Evolutionary conservation across 768 basidiomycete genomes (phyloP).

Genomic region (Leccinum subtestaceum): DNA sequence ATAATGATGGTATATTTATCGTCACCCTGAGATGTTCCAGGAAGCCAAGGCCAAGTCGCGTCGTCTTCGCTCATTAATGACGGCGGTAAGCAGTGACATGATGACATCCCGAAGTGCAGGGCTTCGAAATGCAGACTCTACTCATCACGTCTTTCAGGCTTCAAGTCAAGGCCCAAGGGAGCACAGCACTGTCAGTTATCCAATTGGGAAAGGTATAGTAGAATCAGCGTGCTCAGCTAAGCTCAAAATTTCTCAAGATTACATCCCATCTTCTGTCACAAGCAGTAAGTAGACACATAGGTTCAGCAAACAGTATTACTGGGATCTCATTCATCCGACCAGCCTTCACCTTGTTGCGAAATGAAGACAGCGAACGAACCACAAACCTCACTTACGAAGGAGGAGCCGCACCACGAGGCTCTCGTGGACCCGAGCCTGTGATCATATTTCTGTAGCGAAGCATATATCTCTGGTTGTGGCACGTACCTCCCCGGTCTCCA

Average conservation of each 20-base stretch:
- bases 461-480: neutral
- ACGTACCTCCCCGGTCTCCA: conserved; percentile 41
- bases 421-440: conserved; percentile 23
- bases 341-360: neutral
- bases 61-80: conserved; percentile 24
- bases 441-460: neutral
- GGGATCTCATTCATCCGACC: neutral
- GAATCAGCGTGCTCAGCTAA: neutral
- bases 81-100: conserved; percentile 12
- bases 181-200: neutral
- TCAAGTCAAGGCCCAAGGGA: neutral
- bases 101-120: no score
- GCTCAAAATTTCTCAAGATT: neutral
- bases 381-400: conserved; percentile 14
- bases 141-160: neutral
- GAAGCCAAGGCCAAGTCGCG: conserved; percentile 20
- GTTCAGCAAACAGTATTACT: conserved; percentile 2
- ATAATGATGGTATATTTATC: conserved; percentile 6
- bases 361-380: neutral
- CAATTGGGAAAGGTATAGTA: neutral
- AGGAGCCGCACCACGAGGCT: conserved; percentile 19
- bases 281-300: conserved; percentile 3
- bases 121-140: neutral
- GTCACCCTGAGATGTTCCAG: conserved; percentile 18
- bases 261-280: neutral